A percentile compares a stretch with the other conserved stretches of the same genome.
These are phyloP conservation scores for Pleodorina starrii DNA, from an alignment of 139 green algal genomes.

Conservation along the genomic window DNA sequence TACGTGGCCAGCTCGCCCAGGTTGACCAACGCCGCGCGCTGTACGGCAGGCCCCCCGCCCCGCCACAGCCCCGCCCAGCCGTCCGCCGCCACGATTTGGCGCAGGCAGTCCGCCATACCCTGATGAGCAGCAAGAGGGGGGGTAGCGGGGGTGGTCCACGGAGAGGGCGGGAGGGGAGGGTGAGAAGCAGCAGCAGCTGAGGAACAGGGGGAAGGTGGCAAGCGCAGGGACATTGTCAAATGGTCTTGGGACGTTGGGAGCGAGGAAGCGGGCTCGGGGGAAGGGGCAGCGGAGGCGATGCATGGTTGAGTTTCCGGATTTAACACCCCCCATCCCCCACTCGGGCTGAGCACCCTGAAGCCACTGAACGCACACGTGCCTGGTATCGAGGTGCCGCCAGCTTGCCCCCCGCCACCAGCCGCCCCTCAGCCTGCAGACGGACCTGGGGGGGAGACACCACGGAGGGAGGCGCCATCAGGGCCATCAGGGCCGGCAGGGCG, in stretches of 20 bases:
- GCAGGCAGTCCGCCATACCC: conserved; percentile 56
- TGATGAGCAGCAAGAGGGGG: no score
- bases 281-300: no score
- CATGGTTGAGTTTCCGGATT: no score
- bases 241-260: no score
- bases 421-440: conserved; percentile 65
- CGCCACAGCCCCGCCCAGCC: conserved; percentile 75
- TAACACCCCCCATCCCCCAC: no score
- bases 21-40: conserved; percentile 82
- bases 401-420: conserved; percentile 62
- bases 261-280: no score
- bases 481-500: no score
- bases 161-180: neutral
- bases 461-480: no score
- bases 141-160: no score
- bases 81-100: conserved; percentile 50
- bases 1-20: conserved; percentile 82
- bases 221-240: no score
- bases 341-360: neutral
- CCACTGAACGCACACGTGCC: no score
- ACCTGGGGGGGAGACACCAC: conserved; percentile 60
- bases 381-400: conserved; percentile 55
- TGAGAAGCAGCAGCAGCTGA: neutral
- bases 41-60: conserved; percentile 71
- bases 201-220: no score